Base-by-base conservation (phyloP, 768 basidiomycete genomes). In the Phaeotremella fagi region DNA sequence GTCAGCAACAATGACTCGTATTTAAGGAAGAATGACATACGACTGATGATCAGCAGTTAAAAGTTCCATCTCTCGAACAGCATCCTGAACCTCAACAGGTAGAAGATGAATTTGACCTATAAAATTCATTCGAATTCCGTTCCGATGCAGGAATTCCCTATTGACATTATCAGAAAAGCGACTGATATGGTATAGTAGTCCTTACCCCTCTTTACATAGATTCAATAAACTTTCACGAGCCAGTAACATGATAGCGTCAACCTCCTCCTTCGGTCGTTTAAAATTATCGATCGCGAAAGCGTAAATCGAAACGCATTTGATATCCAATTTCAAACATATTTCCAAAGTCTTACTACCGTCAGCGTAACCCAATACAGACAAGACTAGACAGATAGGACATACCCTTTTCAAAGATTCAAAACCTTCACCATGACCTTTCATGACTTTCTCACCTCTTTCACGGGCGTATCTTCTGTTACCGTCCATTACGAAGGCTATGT, bases 201-300 rank as follows among this genome's bases (percentile, higher is more conserved):
- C 84, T 49, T 65, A 95, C 94, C 89, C 92, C 61, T 88, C 81
- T 54, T 80, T 64, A 47, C 84, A 86, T 16, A 98, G 77, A 71
- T 94, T 88, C 29, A 84, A 68, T 25, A 98, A 79, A 57, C 85
- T 84, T 15, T 80, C 79, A 70, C 88, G 84, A 0, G 87, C 86
- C 44, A 99, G 73, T n/a, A 77, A 73, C 90, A 99, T 90, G 62
- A 98, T 79, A 1, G 83, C 83, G 23, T 86, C 82, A 1, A 99
- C 90, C 72, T 99, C 95, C 3, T 85, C 85, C 49, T 81, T 78
- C 0, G 86, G 80, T 20, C 95, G 82, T 57, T 88, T 88, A 77
- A 98, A 98, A 76, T 98, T 99, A 64, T 98, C 94, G 55, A 98
- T 90, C 1, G 91, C 82, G 75, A 99, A 99, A n/a, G 90, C 90